Conservation (phyloP, 345 rosid genomes). For the Eucalyptus tenuipes region DNA sequence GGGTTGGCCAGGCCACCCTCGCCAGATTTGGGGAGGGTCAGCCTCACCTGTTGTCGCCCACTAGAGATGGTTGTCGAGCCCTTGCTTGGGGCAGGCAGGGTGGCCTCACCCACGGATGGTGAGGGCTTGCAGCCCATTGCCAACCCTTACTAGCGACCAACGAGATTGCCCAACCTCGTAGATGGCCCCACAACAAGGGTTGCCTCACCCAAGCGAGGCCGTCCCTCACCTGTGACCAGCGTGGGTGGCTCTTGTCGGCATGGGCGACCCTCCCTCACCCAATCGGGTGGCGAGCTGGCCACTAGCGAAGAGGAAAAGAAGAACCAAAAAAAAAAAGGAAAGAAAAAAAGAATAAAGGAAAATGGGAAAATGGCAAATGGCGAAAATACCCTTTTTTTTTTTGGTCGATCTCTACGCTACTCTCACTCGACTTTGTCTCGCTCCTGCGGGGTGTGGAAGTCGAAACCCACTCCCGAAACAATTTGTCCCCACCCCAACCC, state of each 20-base stretch:
- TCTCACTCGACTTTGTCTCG: too few species aligned
- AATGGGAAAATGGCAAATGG: rapidly evolving
- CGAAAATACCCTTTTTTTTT: too few species aligned
- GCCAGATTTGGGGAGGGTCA: rapidly evolving
- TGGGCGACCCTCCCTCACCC: too few species aligned
- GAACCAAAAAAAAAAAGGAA: too few species aligned
- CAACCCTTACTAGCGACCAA: rapidly evolving
- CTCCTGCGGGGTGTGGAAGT: too few species aligned
- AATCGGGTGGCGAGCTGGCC: rapidly evolving
- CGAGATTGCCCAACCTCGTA: rapidly evolving
- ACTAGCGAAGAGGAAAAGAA: rapidly evolving
- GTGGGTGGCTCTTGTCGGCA: too few species aligned
- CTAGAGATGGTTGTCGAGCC: rapidly evolving
- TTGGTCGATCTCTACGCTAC: too few species aligned
- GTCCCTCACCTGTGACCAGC: rapidly evolving
- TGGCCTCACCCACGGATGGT: rapidly evolving
- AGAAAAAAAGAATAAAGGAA: rapidly evolving
- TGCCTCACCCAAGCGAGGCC: rapidly evolving
- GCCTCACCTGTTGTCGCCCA: rapidly evolving
- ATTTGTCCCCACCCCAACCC: too few species aligned
- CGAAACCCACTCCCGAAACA: too few species aligned
- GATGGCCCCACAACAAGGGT: rapidly evolving
- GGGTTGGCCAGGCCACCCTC: rapidly evolving
- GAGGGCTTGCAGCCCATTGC: rapidly evolving
- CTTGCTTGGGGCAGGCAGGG: rapidly evolving